A percentile compares a stretch with the other conserved stretches of the same genome.
phyloP scores from a whole-genome alignment of 176 grass and related monocot genomes.

The Phyllostachys edulis region DNA sequence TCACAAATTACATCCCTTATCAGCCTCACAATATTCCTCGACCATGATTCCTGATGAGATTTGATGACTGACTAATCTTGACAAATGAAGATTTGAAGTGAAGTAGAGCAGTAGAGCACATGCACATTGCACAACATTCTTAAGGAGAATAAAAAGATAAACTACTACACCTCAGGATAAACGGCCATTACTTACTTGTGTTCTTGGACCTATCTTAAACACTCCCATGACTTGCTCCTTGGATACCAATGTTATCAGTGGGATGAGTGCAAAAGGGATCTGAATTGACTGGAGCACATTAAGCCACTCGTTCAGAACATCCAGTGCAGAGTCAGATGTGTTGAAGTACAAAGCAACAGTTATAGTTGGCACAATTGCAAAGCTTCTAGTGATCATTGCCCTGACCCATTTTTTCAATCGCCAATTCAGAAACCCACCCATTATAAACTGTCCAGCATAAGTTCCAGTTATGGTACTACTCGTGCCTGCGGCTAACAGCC shows the following conservation, averaged over 20 bases:
- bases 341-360: slow-evolving; percentile 74
- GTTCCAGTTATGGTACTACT: slow-evolving; percentile 98
- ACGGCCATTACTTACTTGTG: slow-evolving; percentile 48
- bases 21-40: background rate
- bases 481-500: slow-evolving; percentile 76
- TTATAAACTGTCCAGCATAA: slow-evolving; percentile 95
- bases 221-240: slow-evolving; percentile 86
- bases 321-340: slow-evolving; percentile 63
- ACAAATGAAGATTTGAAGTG: background rate
- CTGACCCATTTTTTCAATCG: slow-evolving; percentile 86
- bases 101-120: background rate
- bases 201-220: slow-evolving; percentile 63
- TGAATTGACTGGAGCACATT: slow-evolving; percentile 89
- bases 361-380: slow-evolving; percentile 87
- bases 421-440: slow-evolving; percentile 85
- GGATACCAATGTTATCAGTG: slow-evolving; percentile 77
- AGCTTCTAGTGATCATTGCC: slow-evolving; percentile 84
- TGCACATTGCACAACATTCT: background rate
- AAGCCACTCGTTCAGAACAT: slow-evolving; percentile 92
- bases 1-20: background rate
- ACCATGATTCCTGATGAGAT: background rate
- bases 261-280: slow-evolving; percentile 86
- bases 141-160: background rate
- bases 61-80: background rate
- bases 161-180: background rate